Base-by-base conservation (phyloP, 2,329 filamentous ascomycete genomes). In the Tolypocladium guangdongense region DNA sequence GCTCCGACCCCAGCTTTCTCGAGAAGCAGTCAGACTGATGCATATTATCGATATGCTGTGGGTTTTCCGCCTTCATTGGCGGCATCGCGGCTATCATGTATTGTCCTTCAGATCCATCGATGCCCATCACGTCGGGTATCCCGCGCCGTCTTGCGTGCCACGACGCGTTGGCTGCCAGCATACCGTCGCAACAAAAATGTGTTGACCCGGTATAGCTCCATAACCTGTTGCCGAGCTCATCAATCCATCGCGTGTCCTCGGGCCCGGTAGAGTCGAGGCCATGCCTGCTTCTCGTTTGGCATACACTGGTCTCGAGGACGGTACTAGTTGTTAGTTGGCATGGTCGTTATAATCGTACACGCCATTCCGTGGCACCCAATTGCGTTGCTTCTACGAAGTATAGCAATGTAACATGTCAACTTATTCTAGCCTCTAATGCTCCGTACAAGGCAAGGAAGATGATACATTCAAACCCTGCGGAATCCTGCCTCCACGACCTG, bases 1-100 rank as follows among this genome's bases (percentile, higher is more conserved):
- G 91, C 62, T 78, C 82, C 58, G 93, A 99, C 72, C 92, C 93
- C 0, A 81, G 82, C 7, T 99, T 99, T 67, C 74, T 99, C 60
- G 91, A 97, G 71, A 82, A 85, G 62, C 68, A 71, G 48, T 56
- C 58, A 32, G 62, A 68, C 39, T 65, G 39, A 57, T 5, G n/a
- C 12, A 24, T n/a, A 22, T 24, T n/a, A 3, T 20, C 27, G 43
- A 33, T 18, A 32, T 47, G 43, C 27, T n/a, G 27, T 7, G 20
- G 18, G 16, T 32, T 20, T 36, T 24, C n/a, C 18, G 11, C 7
- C n/a, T 22, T 24, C 46, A 10, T 20, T 14, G 18, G 32, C 32
- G 11, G 32, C 32, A 7, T 24, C 46, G 18, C 27, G 7, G 27
- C 18, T 18, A 20, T 47, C 18, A 12, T 32, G 18, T 20, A 47